Evolutionary conservation across 148 eudicot species (phyloP).

Genomic region (Suaeda aralocaspica): DNA sequence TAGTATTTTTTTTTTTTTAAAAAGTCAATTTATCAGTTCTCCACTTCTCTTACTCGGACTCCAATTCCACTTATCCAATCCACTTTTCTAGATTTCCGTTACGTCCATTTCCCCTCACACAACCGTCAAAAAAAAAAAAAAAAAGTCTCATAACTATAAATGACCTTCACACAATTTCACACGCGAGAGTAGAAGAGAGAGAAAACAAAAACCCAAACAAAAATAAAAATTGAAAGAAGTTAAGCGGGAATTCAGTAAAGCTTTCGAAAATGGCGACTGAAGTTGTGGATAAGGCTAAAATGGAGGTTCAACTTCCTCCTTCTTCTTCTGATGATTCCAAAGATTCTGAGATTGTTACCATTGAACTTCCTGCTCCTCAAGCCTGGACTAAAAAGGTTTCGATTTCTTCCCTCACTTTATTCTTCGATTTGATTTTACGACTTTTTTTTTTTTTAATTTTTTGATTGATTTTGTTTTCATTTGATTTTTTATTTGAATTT

Average conservation of each 20-base stretch:
- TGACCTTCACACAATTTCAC: not conserved
- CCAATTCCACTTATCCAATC: slow-evolving; percentile 10
- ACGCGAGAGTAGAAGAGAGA: no score
- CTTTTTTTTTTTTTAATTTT: slow-evolving; percentile 9
- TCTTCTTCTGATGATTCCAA: not conserved
- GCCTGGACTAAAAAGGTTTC: slow-evolving; percentile 32
- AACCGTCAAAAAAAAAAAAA: no score
- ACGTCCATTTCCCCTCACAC: not conserved
- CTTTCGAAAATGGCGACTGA: slow-evolving; percentile 22
- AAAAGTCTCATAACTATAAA: not conserved
- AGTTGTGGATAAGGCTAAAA: slow-evolving; percentile 15
- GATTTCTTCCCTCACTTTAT: not conserved
- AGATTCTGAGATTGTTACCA: slow-evolving; percentile 11
- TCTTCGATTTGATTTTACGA: not conserved
- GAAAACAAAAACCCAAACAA: not conserved
- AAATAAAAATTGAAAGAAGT: not conserved
- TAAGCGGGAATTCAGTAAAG: slow-evolving; percentile 21
- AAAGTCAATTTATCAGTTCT: no score
- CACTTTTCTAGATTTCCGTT: slow-evolving; percentile 10
- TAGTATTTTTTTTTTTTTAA: no score
- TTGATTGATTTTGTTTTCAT: not conserved
- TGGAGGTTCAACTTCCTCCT: not conserved
- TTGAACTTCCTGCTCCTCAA: slow-evolving; percentile 33
- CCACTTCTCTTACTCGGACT: slow-evolving; percentile 8
- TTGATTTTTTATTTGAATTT: not conserved